phyloP scores from a whole-genome alignment of 73 alveolate genomes.

The Tetrahymena malaccensis region DNA sequence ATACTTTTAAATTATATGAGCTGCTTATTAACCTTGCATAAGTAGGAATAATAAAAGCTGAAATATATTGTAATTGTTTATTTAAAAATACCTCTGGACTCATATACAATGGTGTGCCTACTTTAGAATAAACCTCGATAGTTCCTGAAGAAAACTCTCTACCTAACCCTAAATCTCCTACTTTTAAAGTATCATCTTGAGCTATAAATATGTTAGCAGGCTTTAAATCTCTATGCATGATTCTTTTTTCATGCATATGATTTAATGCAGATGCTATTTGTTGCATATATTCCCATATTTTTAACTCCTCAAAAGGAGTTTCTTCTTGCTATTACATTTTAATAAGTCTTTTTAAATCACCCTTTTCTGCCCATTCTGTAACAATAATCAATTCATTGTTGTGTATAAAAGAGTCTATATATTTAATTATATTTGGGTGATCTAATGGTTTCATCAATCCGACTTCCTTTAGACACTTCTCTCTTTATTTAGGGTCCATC shows the following conservation, averaged over 20 bases:
- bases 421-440: constrained; percentile 87
- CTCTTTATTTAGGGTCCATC: constrained; percentile 89
- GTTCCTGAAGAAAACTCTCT: constrained; percentile 84
- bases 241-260: constrained; percentile 94
- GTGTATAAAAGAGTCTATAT: constrained; percentile 85
- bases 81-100: constrained; percentile 81
- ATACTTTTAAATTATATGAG: no score
- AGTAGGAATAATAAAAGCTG: no score
- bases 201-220: constrained; percentile 97
- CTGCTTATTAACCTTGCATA: no score
- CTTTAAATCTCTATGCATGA: constrained; percentile 95
- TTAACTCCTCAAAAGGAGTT: constrained; percentile 66
- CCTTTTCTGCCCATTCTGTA: constrained; percentile 98
- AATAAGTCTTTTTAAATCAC: constrained; percentile 87
- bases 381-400: constrained; percentile 89
- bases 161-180: constrained; percentile 96
- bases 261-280: constrained; percentile 83
- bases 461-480: constrained; percentile 94
- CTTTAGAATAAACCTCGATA: constrained; percentile 89
- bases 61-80: not conserved
- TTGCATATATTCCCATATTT: constrained; percentile 77
- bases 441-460: constrained; percentile 63
- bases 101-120: constrained; percentile 97
- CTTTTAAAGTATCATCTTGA: constrained; percentile 74
- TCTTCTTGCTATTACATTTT: constrained; percentile 77